Evolutionary conservation across 2,329 filamentous ascomycete genomes (phyloP).

Genomic region (Botrytis cinerea): DNA sequence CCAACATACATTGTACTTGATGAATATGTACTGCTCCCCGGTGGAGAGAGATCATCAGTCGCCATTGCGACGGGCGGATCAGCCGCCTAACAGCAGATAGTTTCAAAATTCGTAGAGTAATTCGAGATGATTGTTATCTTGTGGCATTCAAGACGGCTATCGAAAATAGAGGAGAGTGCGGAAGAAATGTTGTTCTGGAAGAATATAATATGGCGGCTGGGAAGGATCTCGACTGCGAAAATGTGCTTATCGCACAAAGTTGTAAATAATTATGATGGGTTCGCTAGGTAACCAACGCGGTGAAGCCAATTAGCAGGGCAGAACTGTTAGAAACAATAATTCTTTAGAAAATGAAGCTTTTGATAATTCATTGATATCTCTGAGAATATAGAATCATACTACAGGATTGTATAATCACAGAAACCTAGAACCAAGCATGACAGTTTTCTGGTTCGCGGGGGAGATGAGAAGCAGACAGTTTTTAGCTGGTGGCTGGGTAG

Average conservation of each 20-base stretch:
- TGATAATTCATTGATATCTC: constrained; percentile 9
- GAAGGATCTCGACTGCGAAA: constrained; percentile 13
- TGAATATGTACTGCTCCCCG: constrained; percentile 71
- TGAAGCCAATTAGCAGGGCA: background rate
- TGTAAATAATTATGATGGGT: constrained; percentile 20
- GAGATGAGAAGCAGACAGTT: constrained; percentile 20
- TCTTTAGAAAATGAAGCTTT: constrained; percentile 17
- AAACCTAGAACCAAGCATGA: constrained; percentile 15
- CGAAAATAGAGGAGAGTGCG: background rate
- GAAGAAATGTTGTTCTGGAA: constrained; percentile 3
- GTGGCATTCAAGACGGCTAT: background rate
- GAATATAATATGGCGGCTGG: constrained; percentile 6
- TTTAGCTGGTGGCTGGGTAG: constrained; percentile 22
- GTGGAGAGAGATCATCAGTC: constrained; percentile 47
- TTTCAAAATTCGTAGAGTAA: background rate
- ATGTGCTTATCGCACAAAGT: constrained; percentile 15
- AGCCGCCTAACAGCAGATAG: constrained; percentile 28
- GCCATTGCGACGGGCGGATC: constrained; percentile 38
- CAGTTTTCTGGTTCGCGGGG: constrained; percentile 23
- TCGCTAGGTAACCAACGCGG: constrained; percentile 23
- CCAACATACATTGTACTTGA: constrained; percentile 76
- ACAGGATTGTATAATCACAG: background rate
- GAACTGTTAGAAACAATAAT: background rate
- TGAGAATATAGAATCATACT: background rate
- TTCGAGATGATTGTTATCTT: background rate